These are phyloP conservation scores for Pythium folliculosum DNA, from an alignment of 352 stramenopile genomes.

Conservation along the genomic window DNA sequence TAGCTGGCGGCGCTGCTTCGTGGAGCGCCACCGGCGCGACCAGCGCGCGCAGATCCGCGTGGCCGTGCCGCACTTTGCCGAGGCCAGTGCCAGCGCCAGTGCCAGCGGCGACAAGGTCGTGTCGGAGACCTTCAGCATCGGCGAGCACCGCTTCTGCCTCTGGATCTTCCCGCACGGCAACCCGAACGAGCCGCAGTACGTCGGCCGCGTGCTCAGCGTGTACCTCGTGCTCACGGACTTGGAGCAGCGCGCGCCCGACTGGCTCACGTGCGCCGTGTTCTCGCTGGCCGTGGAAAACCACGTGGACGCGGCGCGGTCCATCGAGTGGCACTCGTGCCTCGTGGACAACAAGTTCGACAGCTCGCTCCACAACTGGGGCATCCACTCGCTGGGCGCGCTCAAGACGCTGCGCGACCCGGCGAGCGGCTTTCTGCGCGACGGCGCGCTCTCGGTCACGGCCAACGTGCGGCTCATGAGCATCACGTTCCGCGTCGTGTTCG, in stretches of 20 bases:
- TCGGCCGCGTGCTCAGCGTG: constrained; percentile 64
- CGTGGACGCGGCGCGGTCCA: constrained; percentile 38
- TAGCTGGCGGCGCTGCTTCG: constrained; percentile 69
- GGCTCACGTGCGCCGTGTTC: constrained; percentile 82
- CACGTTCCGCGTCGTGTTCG: constrained; percentile 72
- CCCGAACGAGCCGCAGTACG: constrained; percentile 73
- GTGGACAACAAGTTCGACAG: constrained; percentile 83
- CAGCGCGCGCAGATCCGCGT: constrained; percentile 60
- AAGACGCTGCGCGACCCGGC: constrained; percentile 51
- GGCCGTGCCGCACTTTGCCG: constrained; percentile 52
- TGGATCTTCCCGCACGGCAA: constrained; percentile 85
- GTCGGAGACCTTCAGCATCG: constrained; percentile 72
- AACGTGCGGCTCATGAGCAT: constrained; percentile 78
- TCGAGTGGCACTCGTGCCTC: constrained; percentile 83
- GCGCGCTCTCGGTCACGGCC: constrained; percentile 63
- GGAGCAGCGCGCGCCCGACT: constrained; percentile 46
- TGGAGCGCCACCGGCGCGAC: constrained; percentile 48
- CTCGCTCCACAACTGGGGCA: constrained; percentile 79
- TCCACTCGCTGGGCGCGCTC: constrained; percentile 72
- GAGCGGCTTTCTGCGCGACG: constrained; percentile 50
- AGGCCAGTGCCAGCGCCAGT: constrained; percentile 23
- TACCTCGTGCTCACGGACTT: constrained; percentile 83
- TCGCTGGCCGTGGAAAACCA: constrained; percentile 68
- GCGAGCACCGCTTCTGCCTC: constrained; percentile 73
- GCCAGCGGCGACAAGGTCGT: constrained; percentile 64